These are phyloP conservation scores for Backusella tuberculispora DNA, from an alignment of 192 early-diverging fungal species.

Conservation along the genomic window DNA sequence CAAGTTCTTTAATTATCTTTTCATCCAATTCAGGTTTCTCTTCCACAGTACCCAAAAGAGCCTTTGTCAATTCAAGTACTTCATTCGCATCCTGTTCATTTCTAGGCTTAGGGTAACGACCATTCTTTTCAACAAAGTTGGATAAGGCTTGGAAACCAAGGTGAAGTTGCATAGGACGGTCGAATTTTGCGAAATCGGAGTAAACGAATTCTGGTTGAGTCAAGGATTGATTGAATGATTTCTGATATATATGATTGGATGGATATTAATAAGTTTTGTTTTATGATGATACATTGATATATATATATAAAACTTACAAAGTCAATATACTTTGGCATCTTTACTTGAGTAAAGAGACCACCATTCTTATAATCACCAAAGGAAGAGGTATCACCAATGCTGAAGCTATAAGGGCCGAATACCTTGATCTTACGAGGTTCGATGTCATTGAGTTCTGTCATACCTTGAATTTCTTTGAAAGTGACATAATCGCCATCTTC, in stretches of 20 bases:
- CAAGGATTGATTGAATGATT: slow-evolving; percentile 74
- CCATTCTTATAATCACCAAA: slow-evolving; percentile 80
- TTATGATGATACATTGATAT: too few relatives aligned
- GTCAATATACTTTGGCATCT: slow-evolving; percentile 80
- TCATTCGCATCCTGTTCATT: slow-evolving; percentile 87
- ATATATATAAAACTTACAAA: slow-evolving; percentile 68
- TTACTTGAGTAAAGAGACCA: slow-evolving; percentile 96
- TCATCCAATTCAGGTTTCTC: slow-evolving; percentile 84
- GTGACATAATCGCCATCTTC: slow-evolving; percentile 97
- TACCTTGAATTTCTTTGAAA: slow-evolving; percentile 92
- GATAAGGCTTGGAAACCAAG: slow-evolving; percentile 96
- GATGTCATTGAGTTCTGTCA: slow-evolving; percentile 85
- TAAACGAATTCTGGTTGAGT: slow-evolving; percentile 81
- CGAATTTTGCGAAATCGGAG: slow-evolving; percentile 98
- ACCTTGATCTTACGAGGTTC: slow-evolving; percentile 84
- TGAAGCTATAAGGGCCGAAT: slow-evolving; percentile 95
- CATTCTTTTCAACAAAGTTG: slow-evolving; percentile 67
- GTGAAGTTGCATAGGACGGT: slow-evolving; percentile 92
- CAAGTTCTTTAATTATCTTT: slow-evolving; percentile 83
- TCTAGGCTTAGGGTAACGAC: slow-evolving; percentile 81
- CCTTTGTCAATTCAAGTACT: slow-evolving; percentile 72
- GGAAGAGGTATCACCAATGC: slow-evolving; percentile 86
- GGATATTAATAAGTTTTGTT: neutral
- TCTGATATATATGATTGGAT: slow-evolving; percentile 40
- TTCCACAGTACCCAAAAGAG: slow-evolving; percentile 68